phyloP scores from a whole-genome alignment of 495 filamentous ascomycete genomes.

The Daldinia loculata region DNA sequence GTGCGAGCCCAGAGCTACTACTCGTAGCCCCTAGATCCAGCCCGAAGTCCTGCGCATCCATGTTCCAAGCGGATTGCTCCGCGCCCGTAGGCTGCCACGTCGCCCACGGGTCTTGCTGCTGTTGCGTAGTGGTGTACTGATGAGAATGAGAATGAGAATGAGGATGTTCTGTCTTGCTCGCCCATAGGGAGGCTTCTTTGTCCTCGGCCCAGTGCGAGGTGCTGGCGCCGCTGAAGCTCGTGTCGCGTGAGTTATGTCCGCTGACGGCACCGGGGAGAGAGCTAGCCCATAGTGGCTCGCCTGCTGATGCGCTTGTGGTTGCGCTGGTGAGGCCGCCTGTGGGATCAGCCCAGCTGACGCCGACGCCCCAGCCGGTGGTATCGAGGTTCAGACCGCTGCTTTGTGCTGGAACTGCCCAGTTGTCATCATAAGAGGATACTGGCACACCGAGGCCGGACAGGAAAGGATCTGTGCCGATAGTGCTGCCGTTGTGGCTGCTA shows the following conservation, averaged over 20 bases:
- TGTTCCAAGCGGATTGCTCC: constrained; percentile 15
- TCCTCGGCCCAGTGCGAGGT: constrained; percentile 20
- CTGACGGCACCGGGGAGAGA: not conserved
- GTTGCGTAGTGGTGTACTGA: constrained; percentile 2
- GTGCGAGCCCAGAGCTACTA: constrained; percentile 11
- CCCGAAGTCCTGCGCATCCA: constrained; percentile 27
- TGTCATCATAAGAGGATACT: constrained; percentile 25
- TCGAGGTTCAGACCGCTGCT: constrained; percentile 14
- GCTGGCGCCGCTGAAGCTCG: constrained; percentile 31
- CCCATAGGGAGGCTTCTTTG: constrained; percentile 8
- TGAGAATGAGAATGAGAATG: not conserved
- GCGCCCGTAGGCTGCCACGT: constrained; percentile 20
- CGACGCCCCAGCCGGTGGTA: constrained; percentile 19
- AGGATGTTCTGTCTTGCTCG: constrained; percentile 4
- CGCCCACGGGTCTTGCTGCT: constrained; percentile 20
- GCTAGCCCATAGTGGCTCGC: constrained; percentile 39
- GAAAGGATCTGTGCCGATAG: constrained; percentile 26
- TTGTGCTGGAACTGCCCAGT: constrained; percentile 22
- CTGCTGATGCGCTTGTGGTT: constrained; percentile 11
- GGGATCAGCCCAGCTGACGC: constrained; percentile 40
- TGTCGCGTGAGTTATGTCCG: constrained; percentile 10
- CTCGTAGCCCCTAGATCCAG: constrained; percentile 13
- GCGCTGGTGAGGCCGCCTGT: constrained; percentile 19
- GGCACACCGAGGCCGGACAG: constrained; percentile 43
- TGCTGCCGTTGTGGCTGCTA: not conserved